Evolutionary conservation across 2,329 filamentous ascomycete genomes (phyloP), one percentile per base, ranked within the genome.

Genomic region (Fusarium sp.): DNA sequence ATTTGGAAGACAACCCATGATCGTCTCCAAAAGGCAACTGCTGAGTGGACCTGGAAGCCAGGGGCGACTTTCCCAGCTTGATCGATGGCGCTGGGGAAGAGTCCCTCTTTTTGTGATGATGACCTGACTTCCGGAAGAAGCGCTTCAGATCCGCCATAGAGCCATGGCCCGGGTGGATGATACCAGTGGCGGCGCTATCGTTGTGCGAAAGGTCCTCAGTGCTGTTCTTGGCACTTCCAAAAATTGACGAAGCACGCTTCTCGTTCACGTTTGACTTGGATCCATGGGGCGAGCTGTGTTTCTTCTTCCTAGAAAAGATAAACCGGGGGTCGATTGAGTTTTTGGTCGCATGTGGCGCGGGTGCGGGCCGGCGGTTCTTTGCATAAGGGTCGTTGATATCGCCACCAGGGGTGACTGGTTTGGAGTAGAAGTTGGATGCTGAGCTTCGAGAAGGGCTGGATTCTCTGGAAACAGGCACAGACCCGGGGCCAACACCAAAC

Each of bases 131-230:
- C 83, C 92, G 97, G 87, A 99, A 97, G 82, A 99, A 99, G n/a
- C 97, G 90, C 85, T 98, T 98, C 70, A 99, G 84, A 78, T 98
- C 96, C 5, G 94, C 92, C 93, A 98, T 98, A 6, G 97, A 98
- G 25, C 93, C 91, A 69, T 94, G 91, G 60, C 76, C 72, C n/a
- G 80, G 78, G 25, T 78, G 74, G 14, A 76, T 70, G 20, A 75
- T 71, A 22, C 74, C 75, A 35, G 71, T 74, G 8, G 73, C 67
- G 47, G 69, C 59, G 27, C 78, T 79, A 47, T 82, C 80, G 16
- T 77, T 79, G 9, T 74, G 73, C 2, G 74, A 64, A 25, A 80
- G 73, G 25, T 81, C 80, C 20, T 84, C 64, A 85, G 84, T 40
- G 85, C 80, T 74, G 80, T 80, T 73, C 81, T 82, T 82, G 74